These are phyloP conservation scores for Aureobasidium sp. DNA, from an alignment of 2,329 filamentous ascomycete species.

Conservation along the genomic window DNA sequence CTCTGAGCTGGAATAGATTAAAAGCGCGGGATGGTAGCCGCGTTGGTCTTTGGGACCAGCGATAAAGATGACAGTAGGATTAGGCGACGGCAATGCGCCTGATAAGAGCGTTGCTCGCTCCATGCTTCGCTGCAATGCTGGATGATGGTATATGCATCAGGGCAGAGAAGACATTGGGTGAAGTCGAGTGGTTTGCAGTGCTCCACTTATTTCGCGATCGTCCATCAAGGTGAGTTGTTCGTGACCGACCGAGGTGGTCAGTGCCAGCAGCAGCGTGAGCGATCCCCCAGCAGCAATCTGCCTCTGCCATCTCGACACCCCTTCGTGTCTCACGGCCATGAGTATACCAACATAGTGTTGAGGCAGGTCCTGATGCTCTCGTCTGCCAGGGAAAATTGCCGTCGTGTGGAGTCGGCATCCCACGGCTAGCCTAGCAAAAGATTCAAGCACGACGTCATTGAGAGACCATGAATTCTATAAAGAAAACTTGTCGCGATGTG, in stretches of 20 bases:
- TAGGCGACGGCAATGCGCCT: background rate
- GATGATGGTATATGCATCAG: background rate
- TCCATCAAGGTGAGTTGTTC: constrained; percentile 9
- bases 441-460: background rate
- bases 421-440: constrained; percentile 1
- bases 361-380: background rate
- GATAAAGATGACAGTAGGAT: background rate
- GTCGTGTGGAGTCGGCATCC: background rate
- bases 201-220: background rate
- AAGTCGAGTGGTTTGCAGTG: background rate
- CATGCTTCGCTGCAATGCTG: background rate
- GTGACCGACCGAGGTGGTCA: background rate
- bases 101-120: background rate
- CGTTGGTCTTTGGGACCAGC: background rate
- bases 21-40: constrained; percentile 6
- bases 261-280: background rate
- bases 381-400: background rate
- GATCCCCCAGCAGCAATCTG: background rate
- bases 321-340: background rate
- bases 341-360: background rate
- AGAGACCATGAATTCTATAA: background rate
- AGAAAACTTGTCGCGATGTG: background rate
- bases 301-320: background rate
- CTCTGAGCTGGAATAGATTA: background rate
- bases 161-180: background rate